Conservation (phyloP, 148 eudicot species). For the Nepenthes gracilis region DNA sequence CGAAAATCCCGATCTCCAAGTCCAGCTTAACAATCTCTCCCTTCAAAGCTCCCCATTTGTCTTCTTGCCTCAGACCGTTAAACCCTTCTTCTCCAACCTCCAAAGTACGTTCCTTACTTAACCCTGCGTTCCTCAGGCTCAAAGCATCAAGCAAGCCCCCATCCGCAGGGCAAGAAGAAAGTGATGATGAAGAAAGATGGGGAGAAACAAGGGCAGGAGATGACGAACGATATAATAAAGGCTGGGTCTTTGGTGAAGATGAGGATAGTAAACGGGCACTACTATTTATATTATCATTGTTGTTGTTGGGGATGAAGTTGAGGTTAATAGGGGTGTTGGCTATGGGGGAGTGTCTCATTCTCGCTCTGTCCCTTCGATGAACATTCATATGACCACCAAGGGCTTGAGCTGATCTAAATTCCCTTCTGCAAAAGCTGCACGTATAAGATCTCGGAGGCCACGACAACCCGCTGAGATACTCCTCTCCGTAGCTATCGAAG, state of each 20-base stretch:
- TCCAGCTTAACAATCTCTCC: neutral
- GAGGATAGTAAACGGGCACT: neutral
- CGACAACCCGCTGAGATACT: neutral
- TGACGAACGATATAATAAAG: neutral
- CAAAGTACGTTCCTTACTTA: neutral
- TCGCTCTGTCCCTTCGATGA: constrained; percentile 58
- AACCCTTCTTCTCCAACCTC: neutral
- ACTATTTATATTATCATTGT: neutral
- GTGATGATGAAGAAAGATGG: no score
- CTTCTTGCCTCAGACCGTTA: neutral
- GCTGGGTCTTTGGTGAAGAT: neutral
- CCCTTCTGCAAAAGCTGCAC: constrained; percentile 54
- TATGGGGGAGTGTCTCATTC: constrained; percentile 7
- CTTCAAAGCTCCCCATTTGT: neutral
- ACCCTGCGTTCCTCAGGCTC: no score
- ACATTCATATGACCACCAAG: constrained; percentile 83
- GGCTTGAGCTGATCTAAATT: constrained; percentile 67
- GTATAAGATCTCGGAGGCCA: constrained; percentile 69
- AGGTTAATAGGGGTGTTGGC: neutral
- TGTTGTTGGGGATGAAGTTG: neutral
- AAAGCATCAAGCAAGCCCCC: no score
- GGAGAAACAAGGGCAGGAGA: no score
- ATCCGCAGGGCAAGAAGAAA: no score
- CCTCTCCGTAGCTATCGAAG: neutral
- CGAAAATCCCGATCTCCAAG: neutral